These are phyloP conservation scores for Verticillium alfalfae DNA, from an alignment of 2,329 filamentous ascomycete genomes.

Conservation along the genomic window DNA sequence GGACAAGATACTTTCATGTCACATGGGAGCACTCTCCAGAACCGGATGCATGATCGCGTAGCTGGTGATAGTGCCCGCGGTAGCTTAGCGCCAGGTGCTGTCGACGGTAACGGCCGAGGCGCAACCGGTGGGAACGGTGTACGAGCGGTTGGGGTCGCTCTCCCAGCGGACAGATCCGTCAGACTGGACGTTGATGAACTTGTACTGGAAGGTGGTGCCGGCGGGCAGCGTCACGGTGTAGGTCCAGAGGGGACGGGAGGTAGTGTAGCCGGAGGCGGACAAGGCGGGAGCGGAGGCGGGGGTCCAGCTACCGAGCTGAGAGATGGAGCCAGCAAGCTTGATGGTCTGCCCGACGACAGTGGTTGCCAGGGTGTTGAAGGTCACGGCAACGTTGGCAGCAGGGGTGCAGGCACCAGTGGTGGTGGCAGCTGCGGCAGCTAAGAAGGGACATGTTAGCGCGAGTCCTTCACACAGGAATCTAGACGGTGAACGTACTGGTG, in stretches of 20 bases:
- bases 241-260: slow-evolving; percentile 49
- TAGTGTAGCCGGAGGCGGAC: slow-evolving; percentile 47
- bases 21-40: background rate
- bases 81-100: slow-evolving; percentile 18
- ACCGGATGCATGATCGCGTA: background rate
- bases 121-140: slow-evolving; percentile 21
- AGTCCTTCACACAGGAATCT: background rate
- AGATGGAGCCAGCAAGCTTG: slow-evolving; percentile 39
- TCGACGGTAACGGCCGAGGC: slow-evolving; percentile 12
- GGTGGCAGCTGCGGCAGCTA: background rate
- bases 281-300: slow-evolving; percentile 39
- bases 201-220: slow-evolving; percentile 51
- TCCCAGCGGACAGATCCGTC: slow-evolving; percentile 52
- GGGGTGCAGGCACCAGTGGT: background rate
- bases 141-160: slow-evolving; percentile 39
- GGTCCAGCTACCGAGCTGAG: slow-evolving; percentile 29
- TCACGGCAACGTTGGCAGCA: slow-evolving; percentile 33
- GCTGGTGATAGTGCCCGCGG: background rate
- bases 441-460: slow-evolving; percentile 6
- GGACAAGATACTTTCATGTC: background rate
- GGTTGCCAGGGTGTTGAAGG: slow-evolving; percentile 33
- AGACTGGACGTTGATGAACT: slow-evolving; percentile 52
- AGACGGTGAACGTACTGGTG: slow-evolving; percentile 4
- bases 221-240: slow-evolving; percentile 43
- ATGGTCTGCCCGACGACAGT: slow-evolving; percentile 43